These are phyloP conservation scores for Vicia villosa DNA, from an alignment of 306 rosid species.

Conservation along the genomic window DNA sequence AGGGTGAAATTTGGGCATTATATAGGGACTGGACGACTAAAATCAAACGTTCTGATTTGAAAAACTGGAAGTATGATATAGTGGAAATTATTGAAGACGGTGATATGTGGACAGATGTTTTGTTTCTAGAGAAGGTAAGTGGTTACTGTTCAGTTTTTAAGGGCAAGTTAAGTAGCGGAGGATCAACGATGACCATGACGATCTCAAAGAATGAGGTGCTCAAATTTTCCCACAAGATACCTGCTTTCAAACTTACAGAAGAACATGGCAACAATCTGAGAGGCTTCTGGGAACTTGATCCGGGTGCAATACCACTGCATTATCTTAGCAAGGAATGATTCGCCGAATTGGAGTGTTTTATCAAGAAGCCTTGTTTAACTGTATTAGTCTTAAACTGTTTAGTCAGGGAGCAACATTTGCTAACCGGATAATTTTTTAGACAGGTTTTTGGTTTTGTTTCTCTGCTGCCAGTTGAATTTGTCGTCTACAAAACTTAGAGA, in stretches of 20 bases:
- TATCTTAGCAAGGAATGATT: conserved; percentile 20
- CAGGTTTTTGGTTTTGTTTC: conserved; percentile 1
- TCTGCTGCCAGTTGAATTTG: neutral
- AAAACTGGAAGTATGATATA: conserved; percentile 61
- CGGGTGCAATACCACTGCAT: conserved; percentile 64
- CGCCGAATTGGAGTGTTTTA: neutral
- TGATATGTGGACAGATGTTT: conserved; percentile 45
- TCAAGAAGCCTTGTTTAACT: conserved; percentile 30
- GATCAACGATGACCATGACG: conserved; percentile 34
- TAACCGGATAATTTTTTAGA: conserved; percentile 19
- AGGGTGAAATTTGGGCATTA: conserved; percentile 88
- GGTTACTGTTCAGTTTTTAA: conserved; percentile 70
- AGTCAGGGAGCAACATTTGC: conserved; percentile 32
- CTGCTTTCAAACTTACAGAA: conserved; percentile 66
- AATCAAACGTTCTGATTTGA: conserved; percentile 53
- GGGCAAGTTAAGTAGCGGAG: conserved; percentile 39
- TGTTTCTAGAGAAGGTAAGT: conserved; percentile 53
- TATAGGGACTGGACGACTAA: conserved; percentile 71
- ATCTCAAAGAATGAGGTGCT: conserved; percentile 55
- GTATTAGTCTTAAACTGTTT: conserved; percentile 25
- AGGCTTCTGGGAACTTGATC: conserved; percentile 89
- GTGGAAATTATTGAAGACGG: conserved; percentile 54
- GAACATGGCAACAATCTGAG: conserved; percentile 56
- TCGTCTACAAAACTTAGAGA: neutral
- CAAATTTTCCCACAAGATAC: conserved; percentile 80